Conservation (phyloP, 495 filamentous ascomycete species). For the Penicillium crystallinum region DNA sequence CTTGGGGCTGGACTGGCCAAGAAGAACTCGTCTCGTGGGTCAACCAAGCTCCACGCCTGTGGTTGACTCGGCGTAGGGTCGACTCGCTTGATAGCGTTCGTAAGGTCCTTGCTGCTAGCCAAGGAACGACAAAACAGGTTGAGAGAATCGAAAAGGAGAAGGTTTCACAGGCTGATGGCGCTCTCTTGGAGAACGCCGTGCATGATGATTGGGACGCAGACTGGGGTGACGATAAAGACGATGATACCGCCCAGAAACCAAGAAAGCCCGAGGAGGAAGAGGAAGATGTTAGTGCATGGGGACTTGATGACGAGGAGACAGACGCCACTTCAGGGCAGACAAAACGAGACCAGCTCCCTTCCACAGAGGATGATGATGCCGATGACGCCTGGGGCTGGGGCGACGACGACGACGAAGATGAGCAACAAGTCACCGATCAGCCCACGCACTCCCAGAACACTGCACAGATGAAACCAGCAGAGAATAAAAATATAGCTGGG, state of each 20-base stretch:
- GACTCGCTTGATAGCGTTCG: constrained; percentile 68
- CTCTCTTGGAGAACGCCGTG: constrained; percentile 50
- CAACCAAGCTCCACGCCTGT: constrained; percentile 68
- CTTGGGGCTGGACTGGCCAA: constrained; percentile 61
- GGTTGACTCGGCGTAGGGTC: constrained; percentile 81
- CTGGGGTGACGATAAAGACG: constrained; percentile 63
- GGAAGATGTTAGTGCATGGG: constrained; percentile 64
- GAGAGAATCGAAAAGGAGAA: constrained; percentile 82
- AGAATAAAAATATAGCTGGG: constrained; percentile 9
- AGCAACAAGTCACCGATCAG: constrained; percentile 10
- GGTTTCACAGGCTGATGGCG: constrained; percentile 62
- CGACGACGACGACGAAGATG: constrained; percentile 51
- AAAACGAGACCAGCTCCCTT: constrained; percentile 13
- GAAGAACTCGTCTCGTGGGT: constrained; percentile 74
- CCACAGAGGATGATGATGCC: constrained; percentile 39
- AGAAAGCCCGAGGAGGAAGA: constrained; percentile 41
- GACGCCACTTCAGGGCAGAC: constrained; percentile 32
- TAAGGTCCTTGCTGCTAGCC: constrained; percentile 57
- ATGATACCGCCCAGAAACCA: constrained; percentile 32
- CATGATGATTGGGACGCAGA: constrained; percentile 69
- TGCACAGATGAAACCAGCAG: constrained; percentile 11
- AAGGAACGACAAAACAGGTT: constrained; percentile 58
- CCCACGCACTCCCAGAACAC: constrained; percentile 13
- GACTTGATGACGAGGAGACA: constrained; percentile 49
- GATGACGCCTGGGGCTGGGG: constrained; percentile 69